phyloP scores from a whole-genome alignment of 2,329 filamentous ascomycete species.

The Hansfordia pulvinata region DNA sequence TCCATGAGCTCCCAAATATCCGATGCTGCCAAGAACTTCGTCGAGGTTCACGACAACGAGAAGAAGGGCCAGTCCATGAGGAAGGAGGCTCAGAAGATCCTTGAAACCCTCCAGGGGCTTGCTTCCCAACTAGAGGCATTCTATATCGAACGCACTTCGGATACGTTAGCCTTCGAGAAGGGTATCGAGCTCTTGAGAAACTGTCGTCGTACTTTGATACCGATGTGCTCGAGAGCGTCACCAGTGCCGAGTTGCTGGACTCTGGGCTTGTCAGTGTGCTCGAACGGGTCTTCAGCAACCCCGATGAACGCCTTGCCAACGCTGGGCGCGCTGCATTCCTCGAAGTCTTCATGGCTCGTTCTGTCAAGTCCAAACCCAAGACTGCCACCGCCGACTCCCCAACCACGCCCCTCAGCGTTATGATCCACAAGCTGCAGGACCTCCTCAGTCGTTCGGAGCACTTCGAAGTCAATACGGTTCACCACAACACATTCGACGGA shows the following conservation, averaged over 20 bases:
- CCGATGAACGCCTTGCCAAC: conserved; percentile 44
- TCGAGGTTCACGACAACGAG: conserved; percentile 70
- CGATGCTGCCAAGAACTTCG: conserved; percentile 65
- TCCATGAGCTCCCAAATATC: conserved; percentile 63
- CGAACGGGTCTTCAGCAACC: conserved; percentile 67
- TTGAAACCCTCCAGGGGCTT: conserved; percentile 58
- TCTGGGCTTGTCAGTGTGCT: conserved; percentile 81
- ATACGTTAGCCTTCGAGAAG: conserved; percentile 27
- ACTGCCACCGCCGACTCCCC: conserved; percentile 55
- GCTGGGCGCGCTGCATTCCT: conserved; percentile 74
- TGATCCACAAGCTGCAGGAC: conserved; percentile 92
- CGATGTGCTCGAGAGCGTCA: conserved; percentile 83
- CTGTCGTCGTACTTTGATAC: conserved; percentile 78
- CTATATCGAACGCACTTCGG: conserved; percentile 44
- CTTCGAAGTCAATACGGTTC: conserved; percentile 93
- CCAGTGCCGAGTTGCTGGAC: conserved; percentile 83
- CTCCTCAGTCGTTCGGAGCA: conserved; percentile 92
- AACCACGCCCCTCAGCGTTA: conserved; percentile 73
- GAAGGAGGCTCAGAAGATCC: conserved; percentile 63
- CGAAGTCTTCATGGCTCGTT: conserved; percentile 79
- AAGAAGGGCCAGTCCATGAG: conserved; percentile 60
- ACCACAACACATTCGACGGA: conserved; percentile 81
- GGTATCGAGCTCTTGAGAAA: conserved; percentile 53
- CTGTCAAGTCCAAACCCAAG: conserved; percentile 50
- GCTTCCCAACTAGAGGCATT: conserved; percentile 59